These are phyloP conservation scores for Tulasnella sp. DNA, from an alignment of 768 basidiomycete genomes.

Conservation along the genomic window DNA sequence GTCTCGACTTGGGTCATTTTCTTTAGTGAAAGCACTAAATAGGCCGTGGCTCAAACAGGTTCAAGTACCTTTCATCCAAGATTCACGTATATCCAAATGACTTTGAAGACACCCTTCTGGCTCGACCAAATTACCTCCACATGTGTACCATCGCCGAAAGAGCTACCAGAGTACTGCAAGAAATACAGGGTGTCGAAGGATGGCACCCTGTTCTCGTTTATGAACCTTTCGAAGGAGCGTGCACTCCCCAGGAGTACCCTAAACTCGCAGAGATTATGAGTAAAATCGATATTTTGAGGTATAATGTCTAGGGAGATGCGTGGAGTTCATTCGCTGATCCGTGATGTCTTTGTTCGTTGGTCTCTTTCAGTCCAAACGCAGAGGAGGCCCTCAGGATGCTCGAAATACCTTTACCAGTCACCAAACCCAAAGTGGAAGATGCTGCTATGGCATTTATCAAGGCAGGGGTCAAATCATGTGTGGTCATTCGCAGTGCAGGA, in stretches of 20 bases:
- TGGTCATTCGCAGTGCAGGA: constrained; percentile 68
- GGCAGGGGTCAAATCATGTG: constrained; percentile 48
- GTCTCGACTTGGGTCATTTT: background rate
- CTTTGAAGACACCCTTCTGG: constrained; percentile 46
- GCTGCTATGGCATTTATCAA: constrained; percentile 54
- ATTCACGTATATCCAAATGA: constrained; percentile 66
- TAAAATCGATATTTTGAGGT: constrained; percentile 63
- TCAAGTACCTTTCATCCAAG: constrained; percentile 67
- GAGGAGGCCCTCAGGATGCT: constrained; percentile 69
- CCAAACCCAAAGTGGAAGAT: constrained; percentile 49
- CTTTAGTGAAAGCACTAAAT: constrained; percentile 8
- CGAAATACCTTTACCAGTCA: constrained; percentile 44
- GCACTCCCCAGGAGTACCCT: constrained; percentile 70
- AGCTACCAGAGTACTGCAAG: constrained; percentile 56
- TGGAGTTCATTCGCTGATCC: background rate
- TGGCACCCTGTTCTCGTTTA: constrained; percentile 69
- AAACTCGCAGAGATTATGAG: constrained; percentile 53
- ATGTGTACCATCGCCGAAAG: constrained; percentile 79
- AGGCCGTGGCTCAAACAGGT: constrained; percentile 39
- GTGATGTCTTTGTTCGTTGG: background rate
- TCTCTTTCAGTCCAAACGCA: constrained; percentile 62
- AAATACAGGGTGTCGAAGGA: constrained; percentile 43
- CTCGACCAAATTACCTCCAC: constrained; percentile 51
- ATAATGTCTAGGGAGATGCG: constrained; percentile 5
- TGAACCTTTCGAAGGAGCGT: constrained; percentile 82